Evolutionary conservation across 306 rosid genomes (phyloP), one percentile per base, ranked within the genome.

Genomic region (Quercus robur): DNA sequence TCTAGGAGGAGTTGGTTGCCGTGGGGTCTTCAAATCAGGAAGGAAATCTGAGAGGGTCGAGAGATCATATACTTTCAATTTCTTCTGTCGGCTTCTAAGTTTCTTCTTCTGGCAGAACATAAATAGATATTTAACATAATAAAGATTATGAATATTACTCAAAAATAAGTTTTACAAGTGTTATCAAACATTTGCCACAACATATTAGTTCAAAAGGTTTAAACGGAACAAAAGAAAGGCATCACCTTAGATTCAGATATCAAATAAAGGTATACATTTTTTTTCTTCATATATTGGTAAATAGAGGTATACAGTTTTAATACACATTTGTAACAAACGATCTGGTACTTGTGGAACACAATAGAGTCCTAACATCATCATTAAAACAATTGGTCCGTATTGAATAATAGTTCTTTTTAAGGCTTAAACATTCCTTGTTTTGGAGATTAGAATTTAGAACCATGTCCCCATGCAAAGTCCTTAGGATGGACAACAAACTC

Each of bases 41-140:
- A 95, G 94, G 78, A 80, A 77, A 33, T 91, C 98, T 6, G 85
- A 25, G 70, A 94, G 90, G 41, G 92, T 25, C 31, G 93, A 84
- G 67, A 95, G 94, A 84, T 90, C 84, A 77, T 91, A 91, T 20
- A 90, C 93, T 75, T 91, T 91, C 88, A 90, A 82, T 81, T 91
- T 82, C 82, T 82, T 91, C 84, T 87, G 89, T 8, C 92, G 88
- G 46, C 96, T 90, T 71, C 90, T 78, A 23, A 72, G 88, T 83
- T 82, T 90, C 75, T 70, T 78, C 75, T 86, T 85, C 86, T 78
- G 86, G 21, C 56, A 64, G 10, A 52, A 71, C 10, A 77, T 56
- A 75, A n/a, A 35, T 33, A 3, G 4, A 35, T 4, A 15, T 26
- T 35, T 68, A 30, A 68, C 17, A 9, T 68, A n/a, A 18, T 68